Evolutionary conservation across 2,329 filamentous ascomycete species (phyloP), one percentile per base, ranked within the genome.

Genomic region (Fusarium coicis): DNA sequence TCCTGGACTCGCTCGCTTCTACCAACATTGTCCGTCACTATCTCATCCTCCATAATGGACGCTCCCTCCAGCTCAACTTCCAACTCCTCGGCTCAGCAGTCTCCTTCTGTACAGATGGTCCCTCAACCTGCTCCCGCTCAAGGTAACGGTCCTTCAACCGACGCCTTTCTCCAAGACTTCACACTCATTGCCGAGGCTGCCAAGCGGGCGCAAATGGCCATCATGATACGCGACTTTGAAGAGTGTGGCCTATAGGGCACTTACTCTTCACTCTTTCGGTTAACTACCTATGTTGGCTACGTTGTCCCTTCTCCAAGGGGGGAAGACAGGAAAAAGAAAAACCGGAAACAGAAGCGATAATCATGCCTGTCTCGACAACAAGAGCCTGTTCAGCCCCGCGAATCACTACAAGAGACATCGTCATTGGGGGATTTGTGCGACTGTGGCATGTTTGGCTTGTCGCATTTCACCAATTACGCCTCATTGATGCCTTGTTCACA

Each of bases 131-230:
- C 77, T 44, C 78, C 79, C 68, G 69, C 77, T 47, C 79, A 79
- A 70, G 54, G 66, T 67, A 81, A 82, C 74, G 60, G 79, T 4
- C 78, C 84, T 3, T 86, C 85, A 19, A 86, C 87, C 57, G 88
- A 89, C 60, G 74, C 83, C 34, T 95, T 95, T 79, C 87, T 97
- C 68, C 90, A 92, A 77, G 92, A 97, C 82, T 93, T 96, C 79
- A 96, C 89, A 66, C 89, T 98, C 36, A 89, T 98, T 46, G 95
- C 95, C 40, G 96, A 98, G 85, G 96, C 96, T 4, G 96, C 95
- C 47, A 97, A 97, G 84, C 88, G 95, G 46, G 96, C 96, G 15
- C 94, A 98, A 83, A 93, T 98, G 87, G 94, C 94, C 46, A 91
- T 95, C 78, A 86, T 98, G 80, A 93, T 95, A 87, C 89, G 95